These are phyloP conservation scores for Nicotiana paniculata DNA, from an alignment of 257 asterid genomes.

Conservation along the genomic window DNA sequence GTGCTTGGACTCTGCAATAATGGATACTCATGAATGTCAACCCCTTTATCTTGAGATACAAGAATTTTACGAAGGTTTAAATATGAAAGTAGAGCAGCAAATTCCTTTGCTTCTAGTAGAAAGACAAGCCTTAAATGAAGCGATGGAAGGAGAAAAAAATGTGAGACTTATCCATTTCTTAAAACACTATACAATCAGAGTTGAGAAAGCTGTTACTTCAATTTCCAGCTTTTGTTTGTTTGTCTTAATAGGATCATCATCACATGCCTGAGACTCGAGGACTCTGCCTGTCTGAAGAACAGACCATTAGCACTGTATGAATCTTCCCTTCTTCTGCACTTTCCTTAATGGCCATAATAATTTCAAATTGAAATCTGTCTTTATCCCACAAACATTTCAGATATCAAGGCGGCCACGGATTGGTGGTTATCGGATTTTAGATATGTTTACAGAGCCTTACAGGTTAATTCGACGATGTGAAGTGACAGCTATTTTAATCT, in stretches of 20 bases:
- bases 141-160: conserved; percentile 92
- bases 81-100: conserved; percentile 97
- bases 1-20: conserved; percentile 94
- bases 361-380: background rate
- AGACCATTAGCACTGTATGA: conserved; percentile 78
- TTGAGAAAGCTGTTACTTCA: background rate
- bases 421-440: conserved; percentile 76
- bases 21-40: conserved; percentile 96
- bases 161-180: conserved; percentile 29
- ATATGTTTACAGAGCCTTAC: conserved; percentile 95
- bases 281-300: conserved; percentile 92
- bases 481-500: conserved; percentile 91
- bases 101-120: conserved; percentile 92
- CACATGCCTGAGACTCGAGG: conserved; percentile 93
- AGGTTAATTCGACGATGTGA: conserved; percentile 72
- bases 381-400: conserved; percentile 30
- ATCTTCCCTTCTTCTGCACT: background rate
- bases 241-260: conserved; percentile 67
- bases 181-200: background rate
- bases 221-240: background rate
- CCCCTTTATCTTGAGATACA: conserved; percentile 93
- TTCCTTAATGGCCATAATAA: background rate
- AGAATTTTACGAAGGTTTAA: conserved; percentile 88
- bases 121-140: conserved; percentile 93
- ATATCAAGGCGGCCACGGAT: conserved; percentile 73